Conservation (phyloP, 306 rosid species). For the Vicia faba region DNA sequence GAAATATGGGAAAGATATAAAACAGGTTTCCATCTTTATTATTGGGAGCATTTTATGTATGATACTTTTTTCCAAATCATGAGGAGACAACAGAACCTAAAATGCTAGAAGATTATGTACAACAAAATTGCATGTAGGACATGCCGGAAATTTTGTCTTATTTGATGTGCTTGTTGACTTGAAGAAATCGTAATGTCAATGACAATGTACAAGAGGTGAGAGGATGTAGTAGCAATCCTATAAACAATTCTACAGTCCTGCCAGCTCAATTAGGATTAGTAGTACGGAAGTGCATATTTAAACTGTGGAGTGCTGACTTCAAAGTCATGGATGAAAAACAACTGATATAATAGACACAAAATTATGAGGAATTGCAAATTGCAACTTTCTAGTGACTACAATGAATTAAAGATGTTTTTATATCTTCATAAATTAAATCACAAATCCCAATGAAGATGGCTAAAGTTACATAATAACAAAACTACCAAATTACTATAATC, state of each 20-base stretch:
- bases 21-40: neutral
- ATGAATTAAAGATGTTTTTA: slow-evolving; percentile 10
- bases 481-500: slow-evolving; percentile 20
- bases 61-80: neutral
- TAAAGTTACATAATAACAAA: slow-evolving; percentile 21
- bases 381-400: slow-evolving; percentile 5
- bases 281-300: neutral
- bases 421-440: slow-evolving; percentile 1
- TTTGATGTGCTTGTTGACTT: neutral
- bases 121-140: neutral
- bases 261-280: neutral
- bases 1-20: neutral
- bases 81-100: neutral
- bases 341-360: neutral
- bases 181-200: neutral
- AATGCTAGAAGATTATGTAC: neutral
- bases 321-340: slow-evolving; percentile 11
- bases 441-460: neutral
- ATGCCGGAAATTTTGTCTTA: neutral
- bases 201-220: neutral
- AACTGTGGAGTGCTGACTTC: neutral
- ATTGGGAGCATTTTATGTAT: neutral
- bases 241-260: no score
- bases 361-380: slow-evolving; percentile 4
- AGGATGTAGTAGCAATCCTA: neutral